Evolutionary conservation across 2,329 filamentous ascomycete genomes (phyloP), one percentile per base, ranked within the genome.

Genomic region (Colletotrichum incanum): DNA sequence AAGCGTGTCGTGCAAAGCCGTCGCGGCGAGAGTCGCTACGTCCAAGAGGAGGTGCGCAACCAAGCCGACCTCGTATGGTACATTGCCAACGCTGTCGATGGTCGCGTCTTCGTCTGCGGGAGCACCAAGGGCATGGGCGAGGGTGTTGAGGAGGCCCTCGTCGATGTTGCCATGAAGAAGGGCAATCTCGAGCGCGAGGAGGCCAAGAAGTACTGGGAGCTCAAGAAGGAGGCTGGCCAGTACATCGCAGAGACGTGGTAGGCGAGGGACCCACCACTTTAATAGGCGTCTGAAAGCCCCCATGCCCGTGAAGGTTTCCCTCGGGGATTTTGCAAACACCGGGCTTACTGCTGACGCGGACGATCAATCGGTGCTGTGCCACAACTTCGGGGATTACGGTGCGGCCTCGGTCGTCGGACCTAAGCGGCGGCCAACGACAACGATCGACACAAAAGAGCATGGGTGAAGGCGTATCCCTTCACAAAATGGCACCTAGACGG

Each of bases 21-120:
- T 64, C 88, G 87, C 60, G 93, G 93, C 56, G 93, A 95, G 76
- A 94, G 94, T 74, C 92, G 93, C 75, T 99, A 99, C 79, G 96
- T 99, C 2, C 96, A 99, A 80, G 96, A 99, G 78, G 96, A 98
- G 82, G 96, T 99, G 11, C 87, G 90, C 14, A 89, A 94, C 75
- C 96, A 98, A 81, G 94, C 95, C 1, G 96, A 98, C 79, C 89
- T 98, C n/a, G 96, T 98, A 20, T 99, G 96, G 96, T 97, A 94
- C 81, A 95, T 98, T 75, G 93, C 97, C 86, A 98, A 98, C 81
- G 92, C 95, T 2, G 87, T 98, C n/a, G 96, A 99, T 78, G 96
- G 96, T 1, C 92, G 96, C 64, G 92, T 98, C 64, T 99, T 99
- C 80, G 96, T 99, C 71, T 99, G 96, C 81, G 96, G 96, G 61